Evolutionary conservation across 106 monocot species (phyloP).

Genomic region (Dendrobium catenatum): DNA sequence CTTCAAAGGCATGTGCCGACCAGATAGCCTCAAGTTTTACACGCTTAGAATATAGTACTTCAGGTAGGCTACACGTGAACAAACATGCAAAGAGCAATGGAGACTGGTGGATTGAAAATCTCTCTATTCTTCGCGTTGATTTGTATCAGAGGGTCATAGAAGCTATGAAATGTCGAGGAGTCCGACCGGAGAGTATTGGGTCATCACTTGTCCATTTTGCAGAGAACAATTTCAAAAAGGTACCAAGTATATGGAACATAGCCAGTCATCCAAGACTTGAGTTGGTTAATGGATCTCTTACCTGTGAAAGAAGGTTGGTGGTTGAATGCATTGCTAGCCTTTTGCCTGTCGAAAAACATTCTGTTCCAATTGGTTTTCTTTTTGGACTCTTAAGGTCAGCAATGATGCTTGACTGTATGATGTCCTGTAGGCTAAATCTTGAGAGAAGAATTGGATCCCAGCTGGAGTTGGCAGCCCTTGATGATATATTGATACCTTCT

Average conservation of each 20-base stretch:
- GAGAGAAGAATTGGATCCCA: constrained; percentile 45
- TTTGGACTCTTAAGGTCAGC: constrained; percentile 40
- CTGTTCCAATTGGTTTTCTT: constrained; percentile 35
- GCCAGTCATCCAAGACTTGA: background rate
- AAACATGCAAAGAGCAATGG: constrained; percentile 27
- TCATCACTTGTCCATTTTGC: constrained; percentile 34
- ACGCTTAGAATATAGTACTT: constrained; percentile 57
- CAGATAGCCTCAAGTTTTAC: constrained; percentile 71
- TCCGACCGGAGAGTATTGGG: constrained; percentile 38
- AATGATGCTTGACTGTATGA: constrained; percentile 25
- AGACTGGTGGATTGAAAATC: constrained; percentile 58
- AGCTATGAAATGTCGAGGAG: constrained; percentile 42
- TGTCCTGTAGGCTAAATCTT: constrained; percentile 35
- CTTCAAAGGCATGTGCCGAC: constrained; percentile 47
- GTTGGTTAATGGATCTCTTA: background rate
- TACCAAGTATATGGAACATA: background rate
- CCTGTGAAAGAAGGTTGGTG: constrained; percentile 20
- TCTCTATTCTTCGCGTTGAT: constrained; percentile 38
- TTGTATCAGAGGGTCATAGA: constrained; percentile 44
- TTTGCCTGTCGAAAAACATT: constrained; percentile 37
- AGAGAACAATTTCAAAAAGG: constrained; percentile 24
- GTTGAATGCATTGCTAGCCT: constrained; percentile 36
- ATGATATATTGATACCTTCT: constrained; percentile 52
- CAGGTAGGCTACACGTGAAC: constrained; percentile 50
- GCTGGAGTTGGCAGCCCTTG: constrained; percentile 42